Conservation (phyloP, 495 filamentous ascomycete genomes). For the Xylaria palmicola region DNA sequence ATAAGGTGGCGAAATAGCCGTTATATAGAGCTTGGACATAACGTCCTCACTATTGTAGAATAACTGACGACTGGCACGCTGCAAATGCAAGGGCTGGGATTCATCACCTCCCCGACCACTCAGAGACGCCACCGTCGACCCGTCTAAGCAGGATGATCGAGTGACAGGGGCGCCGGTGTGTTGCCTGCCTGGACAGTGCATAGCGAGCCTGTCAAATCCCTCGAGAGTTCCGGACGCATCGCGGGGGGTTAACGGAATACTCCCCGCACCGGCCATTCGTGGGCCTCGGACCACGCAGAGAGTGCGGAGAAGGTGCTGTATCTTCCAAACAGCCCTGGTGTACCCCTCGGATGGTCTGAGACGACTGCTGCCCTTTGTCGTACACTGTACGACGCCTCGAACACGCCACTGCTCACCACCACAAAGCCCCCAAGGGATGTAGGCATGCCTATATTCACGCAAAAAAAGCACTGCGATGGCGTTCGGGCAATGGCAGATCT, state of each 20-base stretch:
- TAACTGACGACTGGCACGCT: slow-evolving; percentile 8
- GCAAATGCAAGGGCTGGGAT: slow-evolving; percentile 4
- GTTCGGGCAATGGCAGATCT: background rate
- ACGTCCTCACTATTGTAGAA: slow-evolving; percentile 8
- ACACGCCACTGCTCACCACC: background rate
- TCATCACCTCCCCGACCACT: background rate
- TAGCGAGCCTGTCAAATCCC: background rate
- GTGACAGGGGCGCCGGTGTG: background rate
- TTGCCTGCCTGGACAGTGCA: slow-evolving; percentile 8
- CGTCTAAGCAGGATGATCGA: background rate
- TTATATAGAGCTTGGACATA: background rate
- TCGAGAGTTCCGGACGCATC: slow-evolving; percentile 9
- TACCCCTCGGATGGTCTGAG: background rate
- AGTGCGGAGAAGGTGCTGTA: slow-evolving; percentile 9
- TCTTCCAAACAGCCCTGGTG: background rate
- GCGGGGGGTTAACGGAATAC: slow-evolving; percentile 23
- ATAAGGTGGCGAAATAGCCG: background rate
- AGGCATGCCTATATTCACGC: too few species aligned
- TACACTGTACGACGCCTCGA: background rate
- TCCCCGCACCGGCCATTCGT: background rate
- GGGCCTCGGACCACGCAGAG: background rate
- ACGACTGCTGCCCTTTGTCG: background rate
- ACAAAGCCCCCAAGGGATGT: background rate
- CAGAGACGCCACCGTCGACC: background rate
- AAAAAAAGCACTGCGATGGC: background rate